Evolutionary conservation across 306 rosid genomes (phyloP), one percentile per base, ranked within the genome.

Genomic region (Glycine soja): DNA sequence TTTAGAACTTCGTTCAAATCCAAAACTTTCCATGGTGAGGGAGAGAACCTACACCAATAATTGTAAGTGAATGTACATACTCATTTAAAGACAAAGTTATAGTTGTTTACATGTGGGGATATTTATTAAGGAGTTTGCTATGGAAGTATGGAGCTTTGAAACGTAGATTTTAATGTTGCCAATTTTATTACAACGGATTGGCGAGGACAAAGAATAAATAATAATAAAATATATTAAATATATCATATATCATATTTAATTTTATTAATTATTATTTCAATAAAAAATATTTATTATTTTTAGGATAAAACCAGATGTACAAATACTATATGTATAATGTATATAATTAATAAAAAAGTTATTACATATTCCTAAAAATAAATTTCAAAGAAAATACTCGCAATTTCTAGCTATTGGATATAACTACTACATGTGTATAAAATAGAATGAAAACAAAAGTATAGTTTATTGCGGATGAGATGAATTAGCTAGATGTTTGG

Each of bases 71-170:
- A 42, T 42, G 8, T 42, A 7, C 46, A 42, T 6, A 42, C 46
- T 47, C 47, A 71, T 72, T 70, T 72, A 34, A 52, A n/a, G 64
- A 34, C 76, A 53, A 36, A 72, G 52, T 3, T 72, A 24, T 13
- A 70, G 75, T 48, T 48, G 59, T 24, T 48, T 10, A 12, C 75
- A 70, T 12, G 6, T 48, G 10, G 16, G 40, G 43, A 10, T 69
- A 45, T 46, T 69, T 46, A 45, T 66, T 40, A 15, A 66, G 24
- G 24, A 36, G 2, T 64, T 34, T 3, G 36, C 66, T 10, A 4
- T 24, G 62, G 24, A n/a, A 4, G 1, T n/a, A 13, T 12, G 56
- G 56, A 51, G 2, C 12, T 53, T 53, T 53, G 1, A 53, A 42
- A 42, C 46, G 9, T 7, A 42, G 46, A 6, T 7, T 42, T 42